Conservation (phyloP, 2,329 filamentous ascomycete genomes). For the Karstenula rhodostoma region DNA sequence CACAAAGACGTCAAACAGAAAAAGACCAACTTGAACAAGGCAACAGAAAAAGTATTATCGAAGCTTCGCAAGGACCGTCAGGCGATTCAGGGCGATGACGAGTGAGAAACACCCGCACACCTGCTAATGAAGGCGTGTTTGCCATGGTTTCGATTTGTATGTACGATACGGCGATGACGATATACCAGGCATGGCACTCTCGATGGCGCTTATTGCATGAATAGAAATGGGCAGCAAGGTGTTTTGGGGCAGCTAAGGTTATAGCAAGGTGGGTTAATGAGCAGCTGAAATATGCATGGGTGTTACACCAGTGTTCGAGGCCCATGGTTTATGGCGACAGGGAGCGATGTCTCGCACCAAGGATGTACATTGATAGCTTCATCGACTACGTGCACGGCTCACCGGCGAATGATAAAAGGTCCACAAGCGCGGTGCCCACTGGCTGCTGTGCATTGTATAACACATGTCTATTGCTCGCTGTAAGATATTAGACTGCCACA, state of each 20-base stretch:
- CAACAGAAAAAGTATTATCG: conserved; percentile 18
- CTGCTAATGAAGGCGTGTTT: no score
- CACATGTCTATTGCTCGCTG: not conserved
- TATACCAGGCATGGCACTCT: not conserved
- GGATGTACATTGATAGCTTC: not conserved
- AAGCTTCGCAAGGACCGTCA: conserved; percentile 20
- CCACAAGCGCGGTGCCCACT: not conserved
- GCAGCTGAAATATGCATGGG: not conserved
- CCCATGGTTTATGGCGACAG: no score
- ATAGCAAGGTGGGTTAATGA: not conserved
- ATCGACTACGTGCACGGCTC: not conserved
- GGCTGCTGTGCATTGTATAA: not conserved
- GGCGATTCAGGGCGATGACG: not conserved
- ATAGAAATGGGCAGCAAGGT: not conserved
- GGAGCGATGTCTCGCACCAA: not conserved
- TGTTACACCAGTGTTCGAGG: no score
- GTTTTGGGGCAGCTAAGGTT: not conserved
- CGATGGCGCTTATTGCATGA: not conserved
- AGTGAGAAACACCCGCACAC: not conserved
- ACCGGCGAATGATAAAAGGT: not conserved
- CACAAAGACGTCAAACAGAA: conserved; percentile 32
- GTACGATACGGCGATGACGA: not conserved
- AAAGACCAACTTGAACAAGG: conserved; percentile 30
- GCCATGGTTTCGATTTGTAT: not conserved
- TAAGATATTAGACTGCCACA: not conserved